These are phyloP conservation scores for Coprinopsis cinerea DNA, from an alignment of 768 basidiomycete species.

Conservation along the genomic window DNA sequence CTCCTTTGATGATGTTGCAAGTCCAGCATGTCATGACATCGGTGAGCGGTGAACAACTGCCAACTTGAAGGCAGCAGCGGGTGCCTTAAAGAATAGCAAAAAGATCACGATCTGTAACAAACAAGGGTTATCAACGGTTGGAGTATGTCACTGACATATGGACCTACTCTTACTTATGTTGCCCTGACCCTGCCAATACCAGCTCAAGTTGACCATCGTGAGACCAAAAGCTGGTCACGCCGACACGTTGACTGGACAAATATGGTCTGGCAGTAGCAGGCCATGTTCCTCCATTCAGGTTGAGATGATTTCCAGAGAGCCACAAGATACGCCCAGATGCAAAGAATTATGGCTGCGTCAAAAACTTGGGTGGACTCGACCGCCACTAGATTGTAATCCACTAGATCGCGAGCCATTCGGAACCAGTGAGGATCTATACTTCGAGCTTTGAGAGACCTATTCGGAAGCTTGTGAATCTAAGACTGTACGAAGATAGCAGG, in stretches of 20 bases:
- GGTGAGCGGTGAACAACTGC: background rate
- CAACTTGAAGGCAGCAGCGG: background rate
- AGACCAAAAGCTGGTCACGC: background rate
- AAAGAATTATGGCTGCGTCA: background rate
- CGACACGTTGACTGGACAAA: background rate
- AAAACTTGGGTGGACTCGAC: background rate
- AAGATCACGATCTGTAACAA: background rate
- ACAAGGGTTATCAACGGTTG: background rate
- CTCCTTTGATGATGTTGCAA: background rate
- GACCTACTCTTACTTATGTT: background rate
- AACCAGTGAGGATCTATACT: background rate
- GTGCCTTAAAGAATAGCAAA: background rate
- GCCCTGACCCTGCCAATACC: background rate
- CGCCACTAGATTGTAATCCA: background rate
- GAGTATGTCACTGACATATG: background rate
- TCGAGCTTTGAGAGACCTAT: no score
- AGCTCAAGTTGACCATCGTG: background rate
- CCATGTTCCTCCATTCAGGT: background rate
- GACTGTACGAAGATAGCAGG: background rate
- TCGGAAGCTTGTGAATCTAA: no score
- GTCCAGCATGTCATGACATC: background rate
- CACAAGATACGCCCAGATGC: background rate
- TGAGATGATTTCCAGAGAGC: background rate
- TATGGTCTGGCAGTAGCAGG: background rate
- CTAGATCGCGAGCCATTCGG: background rate